Evolutionary conservation across 306 rosid species (phyloP), one percentile per base, ranked within the genome.

Genomic region (Corylus heterophylla): DNA sequence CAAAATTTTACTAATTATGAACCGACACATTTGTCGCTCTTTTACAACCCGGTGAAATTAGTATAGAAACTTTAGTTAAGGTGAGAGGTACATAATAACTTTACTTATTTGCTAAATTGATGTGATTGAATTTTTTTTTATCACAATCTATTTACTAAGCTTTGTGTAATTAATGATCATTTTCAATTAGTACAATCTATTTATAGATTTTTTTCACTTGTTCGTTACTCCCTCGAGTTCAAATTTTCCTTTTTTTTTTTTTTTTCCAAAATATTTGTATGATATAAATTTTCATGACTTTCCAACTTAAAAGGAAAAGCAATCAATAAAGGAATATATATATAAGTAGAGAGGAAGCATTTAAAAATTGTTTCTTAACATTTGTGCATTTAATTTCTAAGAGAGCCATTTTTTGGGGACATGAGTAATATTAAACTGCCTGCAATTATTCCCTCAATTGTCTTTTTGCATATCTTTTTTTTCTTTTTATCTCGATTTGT

Each of bases 381-480:
- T 17, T 18, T 17, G 59, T 14, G 59, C 59, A 7, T 54, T 54
- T 22, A 22, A 22, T 22, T 54, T 7, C 12, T 14, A 50, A 50
- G 16, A n/a, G 12, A n/a, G 25, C 11, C 37, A 9, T 59, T 18
- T 10, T 59, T 59, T 12, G 25, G 66, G 66, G 20, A 59, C 35
- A 25, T 9, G 20, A n/a, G 37, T 5, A 58, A 1, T 68, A 68
- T n/a, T 68, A 45, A 68, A 42, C 72, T 68, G 31, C 29, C 72
- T 68, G 72, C 72, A 42, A 67, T 8, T 17, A 67, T 67, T 67
- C 72, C 49, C 16, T 42, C 72, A 42, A 63, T 63, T 42, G 50
- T 9, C 51, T 20, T 18, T 18, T 42, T 49, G 52, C 52, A 2
- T 49, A 49, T 68, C 72, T 45, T 42, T 16, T 12, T 12, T 35